Evolutionary conservation across 768 basidiomycete genomes (phyloP), one percentile per base, ranked within the genome.

Genomic region (Phylloporus arenicola): DNA sequence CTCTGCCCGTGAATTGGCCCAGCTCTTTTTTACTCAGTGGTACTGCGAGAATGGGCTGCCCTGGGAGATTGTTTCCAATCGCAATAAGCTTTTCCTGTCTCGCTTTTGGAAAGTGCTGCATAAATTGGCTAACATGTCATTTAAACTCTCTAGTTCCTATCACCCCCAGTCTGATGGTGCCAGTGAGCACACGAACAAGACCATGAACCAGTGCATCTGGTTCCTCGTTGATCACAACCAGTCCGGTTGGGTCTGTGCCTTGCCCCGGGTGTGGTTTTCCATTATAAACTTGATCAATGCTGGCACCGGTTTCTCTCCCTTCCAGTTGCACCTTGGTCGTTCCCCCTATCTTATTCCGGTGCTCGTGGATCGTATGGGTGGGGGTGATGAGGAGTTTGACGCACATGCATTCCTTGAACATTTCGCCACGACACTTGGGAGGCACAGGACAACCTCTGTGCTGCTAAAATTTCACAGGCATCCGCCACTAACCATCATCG

Each of bases 291-390:
- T 20, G 0, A 14, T 35, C 1, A 34, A 45, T 20, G 14, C 33
- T 0, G n/a, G 22, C 8, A 44, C 33, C 11, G 22, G 44, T 6
- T 45, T 35, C 16, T 34, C 34, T 1, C 44, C 44, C 1, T 45
- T 45, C 16, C 44, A 45, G 33, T 22, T 45, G 0, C 44, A 45
- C 22, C 20, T 45, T 2, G 33, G 41, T 6, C 41, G 6, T 5
- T n/a, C n/a, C 0, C 41, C 41, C 1, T 8, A 10, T 1, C 13
- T 27, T 8, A 10, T 29, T 6, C 41, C 25, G 0, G 14, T 25
- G 0, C 14, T 42, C 0, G 10, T 27, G 0, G 16, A 25, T 0
- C 41, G 0, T 10, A 7, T 1, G 1, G 19, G 3, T 0, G 6
- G 4, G 2, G 41, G 2, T 6, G 8, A 17, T 0, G n/a, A 27